Base-by-base conservation (phyloP, 1,139 yeast genomes). In the Pichia sp. region DNA sequence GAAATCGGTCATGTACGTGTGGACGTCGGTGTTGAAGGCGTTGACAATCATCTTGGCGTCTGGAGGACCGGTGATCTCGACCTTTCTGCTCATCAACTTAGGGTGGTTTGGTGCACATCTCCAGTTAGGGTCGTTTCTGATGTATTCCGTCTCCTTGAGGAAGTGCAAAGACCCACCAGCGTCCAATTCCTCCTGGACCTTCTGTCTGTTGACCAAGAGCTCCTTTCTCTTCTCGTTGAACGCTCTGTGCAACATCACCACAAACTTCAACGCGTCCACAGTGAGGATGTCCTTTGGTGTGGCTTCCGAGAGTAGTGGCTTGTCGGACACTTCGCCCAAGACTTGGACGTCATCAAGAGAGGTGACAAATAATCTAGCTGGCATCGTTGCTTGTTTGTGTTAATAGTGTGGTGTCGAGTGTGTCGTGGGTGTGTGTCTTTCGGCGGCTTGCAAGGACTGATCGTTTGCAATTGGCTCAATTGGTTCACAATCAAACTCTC, bases 31-130 rank as follows among this genome's bases (percentile, higher is more conserved):
- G 75, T 90, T 90, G 68, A 90, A 80, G 19, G 97, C 97, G 69
- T 90, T 90, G 70, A 90, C 87, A 62, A 90, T 86, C 97, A 90
- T 90, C 72, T 90, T 90, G 63, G 97, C 82, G 71, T 87, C 92
- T 55, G 89, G 87, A 36, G 97, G 97, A 48, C 97, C 96, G 36
- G 96, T 90, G 70, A 90, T 88, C 72, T 90, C 96, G 48, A 63
- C 66, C 52, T 66, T 66, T 57, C 69, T 63, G 34, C 62, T 60
- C 49, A 64, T 64, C 50, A 67, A 54, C 51, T 65, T 65, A 40
- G 82, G 84, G 46, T 88, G 90, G 57, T 84, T 77, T 50, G 85
- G 79, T 36, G 87, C 84, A 60, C 93, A 92, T 59, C 78, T 81
- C 95, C 95, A 87, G 43, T 82, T 78, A 47, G 87, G 80, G 66